Base-by-base conservation (phyloP, 164 flowering plant species). In the Kalanchoe fedtschenkoi region DNA sequence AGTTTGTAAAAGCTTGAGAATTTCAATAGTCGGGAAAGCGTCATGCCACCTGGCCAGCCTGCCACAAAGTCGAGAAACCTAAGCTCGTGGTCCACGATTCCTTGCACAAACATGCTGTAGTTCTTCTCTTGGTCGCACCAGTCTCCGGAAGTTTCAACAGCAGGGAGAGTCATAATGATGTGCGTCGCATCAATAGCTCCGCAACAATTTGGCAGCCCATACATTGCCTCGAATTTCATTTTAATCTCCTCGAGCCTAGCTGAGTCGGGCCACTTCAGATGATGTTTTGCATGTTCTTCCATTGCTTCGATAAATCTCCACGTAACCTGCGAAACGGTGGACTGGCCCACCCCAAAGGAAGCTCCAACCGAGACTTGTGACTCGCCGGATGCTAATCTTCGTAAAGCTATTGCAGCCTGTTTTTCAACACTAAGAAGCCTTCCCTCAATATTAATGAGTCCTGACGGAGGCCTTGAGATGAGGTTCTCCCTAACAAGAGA, bases 401-500 rank as follows among this genome's bases (percentile, higher is more conserved):
- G 75, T 17, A 92, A 67, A 16, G 98, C 98, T 44, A 89, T 92
- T 2, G 96, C 96, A 38, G 86, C 96, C 71, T 92, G 98, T 67
- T 92, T 92, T 76, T 92, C 96, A 30, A 92, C 98, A 72, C 96
- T 92, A 10, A 92, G 86, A 62, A 92, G 88, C 77, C 96, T 82
- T 19, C 98, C 98, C 72, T 92, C 98, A n/a, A 92, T 92, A 75
- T 92, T 92, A 64, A 92, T 92, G 64, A 92, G 91, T 30, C 96
- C 98, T 2, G 96, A 89, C 19, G 98, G 96, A n/a, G 98, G 98
- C 66, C 98, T 77, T 19, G 98, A 92, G 26, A 92, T 75, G n/a
- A 89, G 87, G 69, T 92, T 93, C 62, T 86, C 83, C 62, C 96
- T 78, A 28, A 92, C 96, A 54, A 92, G 83, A 29, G 95, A 89